Evolutionary conservation across 2,329 filamentous ascomycete species (phyloP).

Genomic region (Aspergillus fischeri): DNA sequence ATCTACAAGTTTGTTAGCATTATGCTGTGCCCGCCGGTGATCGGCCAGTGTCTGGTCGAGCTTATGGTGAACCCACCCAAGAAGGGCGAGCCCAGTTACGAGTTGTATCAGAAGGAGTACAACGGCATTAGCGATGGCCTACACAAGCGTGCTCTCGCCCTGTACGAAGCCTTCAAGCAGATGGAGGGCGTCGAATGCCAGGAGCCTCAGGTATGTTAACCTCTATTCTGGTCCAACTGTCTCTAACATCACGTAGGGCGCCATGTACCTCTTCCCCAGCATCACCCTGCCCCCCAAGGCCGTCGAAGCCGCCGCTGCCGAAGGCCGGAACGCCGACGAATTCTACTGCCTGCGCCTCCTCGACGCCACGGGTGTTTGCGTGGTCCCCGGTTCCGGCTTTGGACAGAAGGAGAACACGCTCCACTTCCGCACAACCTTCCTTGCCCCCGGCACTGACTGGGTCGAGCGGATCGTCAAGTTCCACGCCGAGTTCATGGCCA

Average conservation of each 20-base stretch:
- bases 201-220: slow-evolving; percentile 60
- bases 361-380: slow-evolving; percentile 90
- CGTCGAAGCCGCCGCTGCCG: slow-evolving; percentile 67
- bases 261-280: slow-evolving; percentile 98
- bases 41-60: slow-evolving; percentile 94
- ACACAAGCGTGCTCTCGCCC: slow-evolving; percentile 71
- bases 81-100: slow-evolving; percentile 76
- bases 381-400: slow-evolving; percentile 88
- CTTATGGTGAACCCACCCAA: slow-evolving; percentile 95
- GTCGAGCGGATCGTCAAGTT: slow-evolving; percentile 82
- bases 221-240: neutral
- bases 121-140: slow-evolving; percentile 75
- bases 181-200: slow-evolving; percentile 97
- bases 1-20: slow-evolving; percentile 99
- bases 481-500: slow-evolving; percentile 83
- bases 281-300: slow-evolving; percentile 77
- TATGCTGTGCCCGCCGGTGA: slow-evolving; percentile 89
- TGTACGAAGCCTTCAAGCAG: slow-evolving; percentile 83
- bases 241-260: slow-evolving; percentile 54
- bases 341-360: slow-evolving; percentile 91
- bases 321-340: slow-evolving; percentile 76
- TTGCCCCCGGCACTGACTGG: slow-evolving; percentile 96
- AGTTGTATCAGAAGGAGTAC: slow-evolving; percentile 82
- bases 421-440: slow-evolving; percentile 95
- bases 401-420: slow-evolving; percentile 87